Conservation (phyloP, 805 yeast genomes). For the Phaffomyces thermotolerans region DNA sequence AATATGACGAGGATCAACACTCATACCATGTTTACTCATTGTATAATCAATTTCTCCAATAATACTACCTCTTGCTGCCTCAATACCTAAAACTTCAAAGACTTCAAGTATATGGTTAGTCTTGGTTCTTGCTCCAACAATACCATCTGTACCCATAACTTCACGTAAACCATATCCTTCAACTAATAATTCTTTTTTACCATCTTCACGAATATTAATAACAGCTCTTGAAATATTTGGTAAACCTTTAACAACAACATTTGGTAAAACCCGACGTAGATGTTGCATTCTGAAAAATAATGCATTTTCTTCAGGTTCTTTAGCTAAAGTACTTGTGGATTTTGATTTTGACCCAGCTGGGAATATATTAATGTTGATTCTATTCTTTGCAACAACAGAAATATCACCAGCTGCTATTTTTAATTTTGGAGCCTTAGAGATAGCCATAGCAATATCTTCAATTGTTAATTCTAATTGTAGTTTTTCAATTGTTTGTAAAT, state of each 20-base stretch:
- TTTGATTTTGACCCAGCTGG: conserved; percentile 36
- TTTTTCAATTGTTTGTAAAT: conserved; percentile 75
- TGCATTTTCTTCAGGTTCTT: conserved; percentile 35
- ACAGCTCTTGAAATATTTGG: conserved; percentile 93
- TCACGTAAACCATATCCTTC: conserved; percentile 97
- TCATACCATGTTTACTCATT: conserved; percentile 99
- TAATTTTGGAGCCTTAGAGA: conserved; percentile 78
- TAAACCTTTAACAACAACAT: conserved; percentile 87
- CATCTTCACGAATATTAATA: conserved; percentile 82
- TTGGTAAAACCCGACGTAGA: conserved; percentile 76
- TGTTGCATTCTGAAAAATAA: conserved; percentile 86
- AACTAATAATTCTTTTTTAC: conserved; percentile 83
- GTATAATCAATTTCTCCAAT: conserved; percentile 93
- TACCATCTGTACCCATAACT: conserved; percentile 97
- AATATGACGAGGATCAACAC: conserved; percentile 98
- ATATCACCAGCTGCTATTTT: conserved; percentile 74
- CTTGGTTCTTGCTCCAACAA: conserved; percentile 74
- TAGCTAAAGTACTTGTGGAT: conserved; percentile 36
- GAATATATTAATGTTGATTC: conserved; percentile 55
- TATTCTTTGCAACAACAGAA: conserved; percentile 54
- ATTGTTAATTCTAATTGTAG: conserved; percentile 83
- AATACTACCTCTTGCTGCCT: conserved; percentile 92
- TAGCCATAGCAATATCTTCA: conserved; percentile 80
- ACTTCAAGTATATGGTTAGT: conserved; percentile 94
- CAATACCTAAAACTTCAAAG: conserved; percentile 86